phyloP scores from a whole-genome alignment of 805 yeast genomes.

The Metschnikowia matae region DNA sequence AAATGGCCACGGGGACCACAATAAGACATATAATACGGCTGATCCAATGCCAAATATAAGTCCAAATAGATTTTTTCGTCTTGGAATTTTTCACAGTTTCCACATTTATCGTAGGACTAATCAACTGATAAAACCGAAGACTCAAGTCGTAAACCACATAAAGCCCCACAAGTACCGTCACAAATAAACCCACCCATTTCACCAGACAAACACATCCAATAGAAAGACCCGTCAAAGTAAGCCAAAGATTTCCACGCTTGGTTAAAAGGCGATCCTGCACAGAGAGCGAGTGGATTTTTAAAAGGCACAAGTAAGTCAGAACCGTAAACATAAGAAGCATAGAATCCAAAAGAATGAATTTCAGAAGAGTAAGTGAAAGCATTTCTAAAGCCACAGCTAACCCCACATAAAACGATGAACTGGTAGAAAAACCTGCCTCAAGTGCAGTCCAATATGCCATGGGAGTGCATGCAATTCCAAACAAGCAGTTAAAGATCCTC shows the following conservation, averaged over 20 bases:
- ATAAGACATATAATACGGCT: constrained; percentile 64
- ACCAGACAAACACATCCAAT: constrained; percentile 83
- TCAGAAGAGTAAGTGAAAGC: constrained; percentile 65
- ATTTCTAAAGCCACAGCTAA: constrained; percentile 64
- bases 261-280: constrained; percentile 30
- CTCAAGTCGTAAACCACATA: constrained; percentile 53
- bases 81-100: background rate
- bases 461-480: constrained; percentile 82
- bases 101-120: background rate
- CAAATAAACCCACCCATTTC: constrained; percentile 80
- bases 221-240: constrained; percentile 57
- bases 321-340: constrained; percentile 74
- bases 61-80: background rate
- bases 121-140: constrained; percentile 38
- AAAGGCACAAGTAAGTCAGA: constrained; percentile 31
- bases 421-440: constrained; percentile 24
- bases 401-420: constrained; percentile 56
- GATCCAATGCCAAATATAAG: constrained; percentile 64
- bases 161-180: constrained; percentile 57
- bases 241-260: constrained; percentile 48
- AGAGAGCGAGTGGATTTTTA: constrained; percentile 48
- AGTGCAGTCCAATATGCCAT: constrained; percentile 73
- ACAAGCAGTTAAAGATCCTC: constrained; percentile 83
- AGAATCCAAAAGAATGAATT: constrained; percentile 72
- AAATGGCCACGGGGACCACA: constrained; percentile 65